Evolutionary conservation across 352 stramenopile genomes (phyloP).

Genomic region (Pythium phragmiticola): DNA sequence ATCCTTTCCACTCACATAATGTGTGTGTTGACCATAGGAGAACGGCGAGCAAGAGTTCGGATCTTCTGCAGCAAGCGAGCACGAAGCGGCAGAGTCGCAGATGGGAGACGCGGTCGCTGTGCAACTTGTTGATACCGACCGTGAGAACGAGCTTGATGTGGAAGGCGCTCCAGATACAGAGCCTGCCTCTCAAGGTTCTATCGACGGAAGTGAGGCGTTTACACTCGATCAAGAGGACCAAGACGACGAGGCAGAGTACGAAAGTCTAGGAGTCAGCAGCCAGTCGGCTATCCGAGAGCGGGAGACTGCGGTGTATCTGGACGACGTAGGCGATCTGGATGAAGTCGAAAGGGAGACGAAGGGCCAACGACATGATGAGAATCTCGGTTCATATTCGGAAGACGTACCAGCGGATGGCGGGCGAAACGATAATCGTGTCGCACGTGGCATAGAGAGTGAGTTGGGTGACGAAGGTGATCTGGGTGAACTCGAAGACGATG

Average conservation of each 20-base stretch:
- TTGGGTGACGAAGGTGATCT: not conserved
- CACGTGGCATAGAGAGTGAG: not conserved
- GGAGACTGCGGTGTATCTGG: not conserved
- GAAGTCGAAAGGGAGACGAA: not conserved
- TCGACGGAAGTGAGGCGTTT: slow-evolving; percentile 14
- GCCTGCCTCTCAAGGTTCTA: slow-evolving; percentile 4
- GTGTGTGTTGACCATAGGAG: not conserved
- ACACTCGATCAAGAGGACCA: slow-evolving; percentile 3
- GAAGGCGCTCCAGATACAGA: not conserved
- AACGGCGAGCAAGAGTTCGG: not conserved
- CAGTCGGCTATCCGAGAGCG: not conserved
- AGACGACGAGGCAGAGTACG: slow-evolving; percentile 8
- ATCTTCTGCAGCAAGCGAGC: not conserved
- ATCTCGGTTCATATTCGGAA: no score
- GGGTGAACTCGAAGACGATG: not conserved
- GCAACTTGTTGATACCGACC: not conserved
- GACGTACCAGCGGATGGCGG: no score
- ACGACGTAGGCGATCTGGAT: not conserved
- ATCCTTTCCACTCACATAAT: not conserved
- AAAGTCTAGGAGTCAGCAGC: slow-evolving; percentile 11
- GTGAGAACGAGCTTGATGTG: not conserved
- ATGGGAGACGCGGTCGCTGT: not conserved
- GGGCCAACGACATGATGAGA: no score
- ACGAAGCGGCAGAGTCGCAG: not conserved
- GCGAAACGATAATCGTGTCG: no score